Percentiles rank a stretch among this genome's conserved stretches.
phyloP scores from a whole-genome alignment of 805 yeast species.

The Candida krabiensis region DNA sequence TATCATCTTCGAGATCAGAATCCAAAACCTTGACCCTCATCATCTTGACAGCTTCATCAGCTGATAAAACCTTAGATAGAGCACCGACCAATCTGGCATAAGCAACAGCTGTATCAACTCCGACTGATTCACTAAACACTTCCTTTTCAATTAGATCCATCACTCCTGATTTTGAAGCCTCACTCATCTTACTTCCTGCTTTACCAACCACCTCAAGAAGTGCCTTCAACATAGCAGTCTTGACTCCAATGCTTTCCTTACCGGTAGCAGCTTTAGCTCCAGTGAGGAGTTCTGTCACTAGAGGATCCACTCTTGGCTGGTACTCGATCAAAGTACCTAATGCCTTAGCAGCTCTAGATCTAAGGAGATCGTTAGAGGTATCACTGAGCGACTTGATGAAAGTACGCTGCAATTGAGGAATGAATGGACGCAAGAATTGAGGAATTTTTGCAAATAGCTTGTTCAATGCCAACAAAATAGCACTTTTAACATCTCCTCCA shows the following conservation, averaged over 20 bases:
- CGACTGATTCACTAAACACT: constrained; percentile 36
- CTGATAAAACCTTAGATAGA: constrained; percentile 61
- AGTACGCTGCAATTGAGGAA: constrained; percentile 97
- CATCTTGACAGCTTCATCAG: constrained; percentile 63
- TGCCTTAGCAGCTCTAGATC: constrained; percentile 86
- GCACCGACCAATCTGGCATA: constrained; percentile 81
- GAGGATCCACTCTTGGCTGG: constrained; percentile 93
- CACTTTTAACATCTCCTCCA: constrained; percentile 86
- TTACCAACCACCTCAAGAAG: constrained; percentile 76
- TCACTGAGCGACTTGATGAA: constrained; percentile 91
- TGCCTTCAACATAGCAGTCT: constrained; percentile 83
- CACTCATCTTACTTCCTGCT: constrained; percentile 78
- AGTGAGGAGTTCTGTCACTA: constrained; percentile 76
- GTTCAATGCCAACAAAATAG: constrained; percentile 85
- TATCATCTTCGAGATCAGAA: constrained; percentile 36
- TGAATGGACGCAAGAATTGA: constrained; percentile 86
- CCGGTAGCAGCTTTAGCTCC: constrained; percentile 67
- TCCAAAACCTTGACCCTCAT: constrained; percentile 58
- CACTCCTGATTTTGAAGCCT: constrained; percentile 65
- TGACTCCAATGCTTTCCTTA: constrained; percentile 58
- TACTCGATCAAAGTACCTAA: constrained; percentile 83
- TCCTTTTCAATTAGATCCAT: constrained; percentile 75
- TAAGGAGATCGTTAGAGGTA: constrained; percentile 64
- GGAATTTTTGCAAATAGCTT: constrained; percentile 81
- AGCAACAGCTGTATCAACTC: constrained; percentile 66